phyloP scores from a whole-genome alignment of 2,329 filamentous ascomycete species.

The Cercospora sesami region DNA sequence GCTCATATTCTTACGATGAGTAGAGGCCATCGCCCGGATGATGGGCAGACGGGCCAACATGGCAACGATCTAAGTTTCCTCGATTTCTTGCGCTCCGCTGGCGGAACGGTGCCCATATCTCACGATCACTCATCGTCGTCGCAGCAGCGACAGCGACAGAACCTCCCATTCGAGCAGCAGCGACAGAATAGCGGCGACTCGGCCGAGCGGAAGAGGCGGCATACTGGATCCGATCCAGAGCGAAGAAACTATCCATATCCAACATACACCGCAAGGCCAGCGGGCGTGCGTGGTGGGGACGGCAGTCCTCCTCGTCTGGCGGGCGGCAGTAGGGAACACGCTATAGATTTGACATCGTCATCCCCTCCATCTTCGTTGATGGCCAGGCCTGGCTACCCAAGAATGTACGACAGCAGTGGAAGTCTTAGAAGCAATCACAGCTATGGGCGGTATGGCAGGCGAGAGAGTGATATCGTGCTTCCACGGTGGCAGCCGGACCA shows the following conservation, averaged over 20 bases:
- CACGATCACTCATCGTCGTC: slow-evolving; percentile 1
- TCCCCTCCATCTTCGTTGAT: slow-evolving; percentile 3
- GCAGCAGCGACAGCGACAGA: slow-evolving; percentile 4
- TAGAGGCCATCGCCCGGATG: slow-evolving; percentile 7
- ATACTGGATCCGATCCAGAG: slow-evolving; percentile 31
- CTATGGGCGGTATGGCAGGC: slow-evolving; percentile 5
- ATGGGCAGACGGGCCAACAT: slow-evolving; percentile 11
- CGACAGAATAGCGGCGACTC: slow-evolving; percentile 20
- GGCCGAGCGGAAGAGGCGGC: slow-evolving; percentile 34
- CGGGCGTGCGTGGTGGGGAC: slow-evolving; percentile 6
- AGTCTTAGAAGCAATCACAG: slow-evolving; percentile 5
- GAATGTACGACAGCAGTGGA: slow-evolving; percentile 14
- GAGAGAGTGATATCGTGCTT: slow-evolving; percentile 53
- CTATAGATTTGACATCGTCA: slow-evolving; percentile 33
- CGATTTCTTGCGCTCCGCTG: slow-evolving; percentile 31
- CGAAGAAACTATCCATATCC: slow-evolving; percentile 30
- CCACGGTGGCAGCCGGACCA: slow-evolving; percentile 87
- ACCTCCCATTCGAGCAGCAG: background rate
- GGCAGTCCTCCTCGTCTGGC: slow-evolving; percentile 1
- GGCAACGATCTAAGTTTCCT: slow-evolving; percentile 29
- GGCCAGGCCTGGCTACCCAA: slow-evolving; percentile 1
- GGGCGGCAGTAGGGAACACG: slow-evolving; percentile 22
- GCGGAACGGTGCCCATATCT: slow-evolving; percentile 23
- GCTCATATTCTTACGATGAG: slow-evolving; percentile 12
- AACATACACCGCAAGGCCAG: slow-evolving; percentile 7